phyloP scores from a whole-genome alignment of 2,329 filamentous ascomycete genomes.

The Trichoderma aggressivum region DNA sequence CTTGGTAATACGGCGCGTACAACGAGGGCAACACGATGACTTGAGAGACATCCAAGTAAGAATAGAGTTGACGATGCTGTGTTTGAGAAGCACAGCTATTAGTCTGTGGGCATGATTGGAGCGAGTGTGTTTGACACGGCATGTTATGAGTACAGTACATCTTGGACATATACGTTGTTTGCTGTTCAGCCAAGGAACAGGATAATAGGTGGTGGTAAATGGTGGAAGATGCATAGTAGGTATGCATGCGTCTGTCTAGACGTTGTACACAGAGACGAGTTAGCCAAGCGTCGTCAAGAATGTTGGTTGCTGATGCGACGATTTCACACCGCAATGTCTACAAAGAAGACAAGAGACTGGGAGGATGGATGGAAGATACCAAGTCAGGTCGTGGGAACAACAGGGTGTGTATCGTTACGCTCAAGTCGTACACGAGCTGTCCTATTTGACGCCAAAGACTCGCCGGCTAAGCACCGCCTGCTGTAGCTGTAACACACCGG shows the following conservation, averaged over 20 bases:
- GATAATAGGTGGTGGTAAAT: not conserved
- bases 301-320: not conserved
- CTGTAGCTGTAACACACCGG: slow-evolving; percentile 61
- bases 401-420: not conserved
- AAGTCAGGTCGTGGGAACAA: not conserved
- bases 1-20: not conserved
- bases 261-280: not conserved
- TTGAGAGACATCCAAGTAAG: not conserved
- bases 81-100: not conserved
- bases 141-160: not conserved
- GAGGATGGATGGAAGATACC: not conserved
- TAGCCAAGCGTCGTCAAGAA: not conserved
- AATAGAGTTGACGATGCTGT: slow-evolving; percentile 7
- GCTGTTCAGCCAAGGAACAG: not conserved
- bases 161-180: not conserved
- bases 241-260: slow-evolving; percentile 8
- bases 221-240: not conserved
- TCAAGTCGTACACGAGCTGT: not conserved
- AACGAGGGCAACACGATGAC: slow-evolving; percentile 4
- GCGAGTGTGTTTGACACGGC: not conserved
- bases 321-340: not conserved
- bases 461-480: slow-evolving; percentile 46
- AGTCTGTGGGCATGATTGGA: not conserved
- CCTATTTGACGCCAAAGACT: slow-evolving; percentile 31
- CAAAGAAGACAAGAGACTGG: not conserved